A percentile compares a stretch with the other conserved stretches of the same genome.
Conservation (phyloP, 1,284 basidiomycete species). For the Papiliotrema fonsecae region DNA sequence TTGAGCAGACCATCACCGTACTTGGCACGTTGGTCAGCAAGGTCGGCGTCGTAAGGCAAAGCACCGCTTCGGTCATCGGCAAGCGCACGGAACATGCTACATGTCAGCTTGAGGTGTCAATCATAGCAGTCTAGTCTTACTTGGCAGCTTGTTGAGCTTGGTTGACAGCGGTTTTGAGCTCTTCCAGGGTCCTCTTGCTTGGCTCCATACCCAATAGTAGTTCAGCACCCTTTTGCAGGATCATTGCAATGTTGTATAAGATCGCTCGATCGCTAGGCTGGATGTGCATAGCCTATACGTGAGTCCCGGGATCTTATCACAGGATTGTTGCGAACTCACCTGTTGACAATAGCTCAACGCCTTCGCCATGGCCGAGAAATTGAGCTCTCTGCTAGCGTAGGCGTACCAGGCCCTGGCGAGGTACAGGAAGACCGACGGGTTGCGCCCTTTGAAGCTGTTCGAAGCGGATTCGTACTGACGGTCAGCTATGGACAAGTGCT, state of each 20-base stretch:
- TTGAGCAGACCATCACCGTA: constrained; percentile 81
- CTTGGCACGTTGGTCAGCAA: constrained; percentile 79
- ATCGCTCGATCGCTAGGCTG: constrained; percentile 81
- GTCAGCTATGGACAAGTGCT: constrained; percentile 11
- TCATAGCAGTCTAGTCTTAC: constrained; percentile 49
- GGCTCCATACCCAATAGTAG: constrained; percentile 69
- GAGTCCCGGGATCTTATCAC: not conserved
- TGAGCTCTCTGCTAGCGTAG: constrained; percentile 81
- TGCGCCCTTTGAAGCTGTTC: constrained; percentile 62
- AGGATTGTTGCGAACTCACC: constrained; percentile 49
- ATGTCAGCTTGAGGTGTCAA: constrained; percentile 2
- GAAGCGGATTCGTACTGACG: constrained; percentile 81
- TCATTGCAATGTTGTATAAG: constrained; percentile 91
- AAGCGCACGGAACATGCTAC: constrained; percentile 73
- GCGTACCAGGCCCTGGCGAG: constrained; percentile 86
- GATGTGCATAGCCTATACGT: constrained; percentile 65
- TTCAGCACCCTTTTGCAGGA: constrained; percentile 89
- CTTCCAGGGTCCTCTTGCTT: constrained; percentile 69
- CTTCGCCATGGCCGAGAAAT: constrained; percentile 68
- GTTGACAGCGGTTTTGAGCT: constrained; percentile 69
- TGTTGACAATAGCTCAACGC: constrained; percentile 73
- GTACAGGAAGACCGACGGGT: constrained; percentile 70
- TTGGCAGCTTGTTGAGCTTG: constrained; percentile 84
- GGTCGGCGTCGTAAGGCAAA: constrained; percentile 77
- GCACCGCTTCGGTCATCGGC: constrained; percentile 64